These are phyloP conservation scores for Yamadazyma oceani DNA, from an alignment of 1,139 yeast genomes.

Conservation along the genomic window DNA sequence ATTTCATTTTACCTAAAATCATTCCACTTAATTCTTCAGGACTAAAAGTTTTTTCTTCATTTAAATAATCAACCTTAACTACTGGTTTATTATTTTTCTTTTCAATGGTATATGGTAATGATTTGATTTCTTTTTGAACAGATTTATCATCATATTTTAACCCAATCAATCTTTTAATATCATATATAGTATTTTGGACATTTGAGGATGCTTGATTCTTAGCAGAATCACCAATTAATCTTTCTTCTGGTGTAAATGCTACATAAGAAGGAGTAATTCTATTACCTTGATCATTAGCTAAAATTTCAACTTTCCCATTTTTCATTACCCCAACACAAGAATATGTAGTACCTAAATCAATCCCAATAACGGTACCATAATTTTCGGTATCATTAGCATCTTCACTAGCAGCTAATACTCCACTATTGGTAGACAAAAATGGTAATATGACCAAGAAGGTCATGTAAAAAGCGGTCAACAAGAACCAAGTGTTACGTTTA, in stretches of 20 bases:
- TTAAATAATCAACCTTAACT: slow-evolving; percentile 68
- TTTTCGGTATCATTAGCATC: slow-evolving; percentile 43
- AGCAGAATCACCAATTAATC: slow-evolving; percentile 93
- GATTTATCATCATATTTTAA: slow-evolving; percentile 71
- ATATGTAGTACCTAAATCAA: slow-evolving; percentile 84
- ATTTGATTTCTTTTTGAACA: slow-evolving; percentile 81
- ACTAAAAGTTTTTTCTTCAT: slow-evolving; percentile 69
- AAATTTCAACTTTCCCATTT: slow-evolving; percentile 85
- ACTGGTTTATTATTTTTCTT: slow-evolving; percentile 78
- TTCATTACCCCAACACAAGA: slow-evolving; percentile 96
- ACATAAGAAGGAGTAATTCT: slow-evolving; percentile 93
- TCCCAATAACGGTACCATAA: slow-evolving; percentile 82
- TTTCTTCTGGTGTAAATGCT: slow-evolving; percentile 80
- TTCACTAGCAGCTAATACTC: slow-evolving; percentile 32
- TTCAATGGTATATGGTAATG: slow-evolving; percentile 70
- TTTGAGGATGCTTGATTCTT: slow-evolving; percentile 89
- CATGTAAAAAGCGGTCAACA: slow-evolving; percentile 57
- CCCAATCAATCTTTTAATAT: slow-evolving; percentile 85
- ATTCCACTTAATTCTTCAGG: slow-evolving; percentile 92
- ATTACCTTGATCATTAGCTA: slow-evolving; percentile 95
- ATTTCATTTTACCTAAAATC: slow-evolving; percentile 90
- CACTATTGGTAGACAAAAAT: slow-evolving; percentile 43
- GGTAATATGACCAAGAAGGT: slow-evolving; percentile 60
- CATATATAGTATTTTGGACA: slow-evolving; percentile 77
- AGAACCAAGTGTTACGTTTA: slow-evolving; percentile 37